These are phyloP conservation scores for Xylaria bambusicola DNA, from an alignment of 495 filamentous ascomycete genomes.

Conservation along the genomic window DNA sequence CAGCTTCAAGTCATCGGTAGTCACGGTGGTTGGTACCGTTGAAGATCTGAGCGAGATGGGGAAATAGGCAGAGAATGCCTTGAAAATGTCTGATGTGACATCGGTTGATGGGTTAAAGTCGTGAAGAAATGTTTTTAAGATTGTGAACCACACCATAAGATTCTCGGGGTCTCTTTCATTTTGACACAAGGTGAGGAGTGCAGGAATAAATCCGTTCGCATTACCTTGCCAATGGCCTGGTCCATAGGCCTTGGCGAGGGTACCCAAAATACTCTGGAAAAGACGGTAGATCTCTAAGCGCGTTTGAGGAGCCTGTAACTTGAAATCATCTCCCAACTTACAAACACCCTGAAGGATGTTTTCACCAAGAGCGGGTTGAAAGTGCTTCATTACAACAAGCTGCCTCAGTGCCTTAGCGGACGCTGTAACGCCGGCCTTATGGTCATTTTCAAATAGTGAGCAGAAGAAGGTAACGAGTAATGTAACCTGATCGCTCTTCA, in stretches of 20 bases:
- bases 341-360: slow-evolving; percentile 45
- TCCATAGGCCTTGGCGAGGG: slow-evolving; percentile 39
- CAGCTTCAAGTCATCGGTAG: slow-evolving; percentile 50
- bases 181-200: slow-evolving; percentile 45
- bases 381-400: slow-evolving; percentile 45
- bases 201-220: slow-evolving; percentile 40
- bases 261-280: slow-evolving; percentile 41
- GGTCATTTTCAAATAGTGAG: slow-evolving; percentile 52
- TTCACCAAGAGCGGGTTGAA: slow-evolving; percentile 44
- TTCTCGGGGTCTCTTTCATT: slow-evolving; percentile 53
- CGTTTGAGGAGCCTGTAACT: slow-evolving; percentile 43
- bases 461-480: slow-evolving; percentile 50
- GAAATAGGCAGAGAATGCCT: slow-evolving; percentile 53
- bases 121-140: slow-evolving; percentile 39
- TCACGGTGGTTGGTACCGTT: slow-evolving; percentile 44
- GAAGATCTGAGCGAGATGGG: slow-evolving; percentile 52
- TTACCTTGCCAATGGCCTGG: slow-evolving; percentile 43
- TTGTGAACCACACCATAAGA: slow-evolving; percentile 51
- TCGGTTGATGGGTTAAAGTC: slow-evolving; percentile 44
- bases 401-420: slow-evolving; percentile 48
- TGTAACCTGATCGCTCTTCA: slow-evolving; percentile 46
- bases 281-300: slow-evolving; percentile 51
- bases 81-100: slow-evolving; percentile 47
- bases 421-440: slow-evolving; percentile 52
- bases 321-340: slow-evolving; percentile 51